These are phyloP conservation scores for Cystobasidiopsis lactophilus DNA, from an alignment of 768 basidiomycete species.

Conservation along the genomic window DNA sequence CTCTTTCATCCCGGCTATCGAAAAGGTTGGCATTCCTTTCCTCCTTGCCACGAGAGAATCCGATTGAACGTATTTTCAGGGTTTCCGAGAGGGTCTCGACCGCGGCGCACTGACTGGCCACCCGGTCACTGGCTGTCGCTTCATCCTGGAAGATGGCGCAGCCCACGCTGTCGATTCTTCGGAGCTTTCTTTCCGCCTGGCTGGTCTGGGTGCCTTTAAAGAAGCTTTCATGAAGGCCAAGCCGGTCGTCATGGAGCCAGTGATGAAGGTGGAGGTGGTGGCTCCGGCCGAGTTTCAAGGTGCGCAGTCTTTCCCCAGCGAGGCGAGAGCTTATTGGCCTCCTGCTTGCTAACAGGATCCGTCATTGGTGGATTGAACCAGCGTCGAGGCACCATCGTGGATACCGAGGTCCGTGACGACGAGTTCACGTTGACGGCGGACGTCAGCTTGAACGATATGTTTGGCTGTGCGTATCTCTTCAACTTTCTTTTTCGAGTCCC, in stretches of 20 bases:
- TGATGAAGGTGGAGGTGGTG: constrained; percentile 95
- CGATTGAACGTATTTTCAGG: constrained; percentile 31
- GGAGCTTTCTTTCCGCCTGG: constrained; percentile 80
- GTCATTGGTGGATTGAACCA: constrained; percentile 89
- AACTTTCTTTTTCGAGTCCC: background rate
- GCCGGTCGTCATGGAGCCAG: constrained; percentile 79
- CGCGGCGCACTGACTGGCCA: constrained; percentile 79
- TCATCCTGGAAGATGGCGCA: constrained; percentile 75
- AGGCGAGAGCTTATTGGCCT: no score
- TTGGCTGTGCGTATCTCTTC: constrained; percentile 25
- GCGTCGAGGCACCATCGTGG: constrained; percentile 76
- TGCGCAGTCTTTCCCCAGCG: constrained; percentile 1
- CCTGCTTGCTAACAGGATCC: constrained; percentile 30
- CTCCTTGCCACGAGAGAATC: background rate
- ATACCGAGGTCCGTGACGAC: constrained; percentile 89
- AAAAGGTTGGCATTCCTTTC: constrained; percentile 64
- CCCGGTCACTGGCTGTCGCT: constrained; percentile 57
- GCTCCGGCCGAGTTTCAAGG: constrained; percentile 87
- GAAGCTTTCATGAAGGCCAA: constrained; percentile 58
- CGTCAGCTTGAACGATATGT: constrained; percentile 94
- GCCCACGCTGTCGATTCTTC: constrained; percentile 90
- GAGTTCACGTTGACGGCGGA: constrained; percentile 83
- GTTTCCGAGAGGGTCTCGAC: constrained; percentile 81
- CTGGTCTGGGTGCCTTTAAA: constrained; percentile 75
- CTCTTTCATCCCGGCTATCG: constrained; percentile 79